phyloP scores from a whole-genome alignment of 352 stramenopile genomes.

The Thraustotheca clavata region DNA sequence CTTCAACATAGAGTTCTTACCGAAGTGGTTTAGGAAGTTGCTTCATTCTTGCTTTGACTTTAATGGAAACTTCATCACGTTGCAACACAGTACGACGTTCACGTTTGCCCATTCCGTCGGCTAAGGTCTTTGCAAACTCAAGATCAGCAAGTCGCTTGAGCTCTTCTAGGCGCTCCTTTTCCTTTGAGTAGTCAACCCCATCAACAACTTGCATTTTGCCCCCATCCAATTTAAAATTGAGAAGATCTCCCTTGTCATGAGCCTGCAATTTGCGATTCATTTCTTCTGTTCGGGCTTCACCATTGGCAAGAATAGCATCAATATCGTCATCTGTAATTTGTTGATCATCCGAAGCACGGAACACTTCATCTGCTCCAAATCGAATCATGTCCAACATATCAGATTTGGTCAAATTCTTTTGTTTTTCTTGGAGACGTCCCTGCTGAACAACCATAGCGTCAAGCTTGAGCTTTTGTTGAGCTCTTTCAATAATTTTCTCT shows the following conservation, averaged over 20 bases:
- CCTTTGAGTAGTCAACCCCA: conserved; percentile 94
- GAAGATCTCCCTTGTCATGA: conserved; percentile 78
- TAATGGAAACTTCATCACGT: conserved; percentile 38
- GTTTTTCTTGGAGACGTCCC: conserved; percentile 77
- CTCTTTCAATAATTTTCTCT: conserved; percentile 98
- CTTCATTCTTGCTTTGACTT: conserved; percentile 51
- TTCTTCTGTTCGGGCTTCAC: conserved; percentile 77
- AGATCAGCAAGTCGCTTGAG: conserved; percentile 75
- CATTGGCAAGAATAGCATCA: conserved; percentile 93
- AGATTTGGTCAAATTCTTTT: conserved; percentile 91
- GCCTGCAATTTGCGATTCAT: conserved; percentile 83
- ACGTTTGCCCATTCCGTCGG: conserved; percentile 75
- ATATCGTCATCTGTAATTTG: conserved; percentile 98
- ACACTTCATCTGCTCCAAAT: conserved; percentile 97
- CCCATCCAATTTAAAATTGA: conserved; percentile 91
- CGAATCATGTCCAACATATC: conserved; percentile 96
- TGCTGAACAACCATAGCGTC: conserved; percentile 84
- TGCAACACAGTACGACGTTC: conserved; percentile 74
- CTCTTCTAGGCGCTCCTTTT: conserved; percentile 80
- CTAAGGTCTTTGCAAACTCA: conserved; percentile 68
- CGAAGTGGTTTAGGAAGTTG: conserved; percentile 70
- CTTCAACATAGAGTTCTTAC: neutral
- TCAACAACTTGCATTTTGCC: conserved; percentile 94
- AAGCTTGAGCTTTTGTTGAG: conserved; percentile 95
- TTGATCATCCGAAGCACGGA: conserved; percentile 89